Evolutionary conservation across 176 grass and related monocot genomes (phyloP).

Genomic region (Carex parvula): DNA sequence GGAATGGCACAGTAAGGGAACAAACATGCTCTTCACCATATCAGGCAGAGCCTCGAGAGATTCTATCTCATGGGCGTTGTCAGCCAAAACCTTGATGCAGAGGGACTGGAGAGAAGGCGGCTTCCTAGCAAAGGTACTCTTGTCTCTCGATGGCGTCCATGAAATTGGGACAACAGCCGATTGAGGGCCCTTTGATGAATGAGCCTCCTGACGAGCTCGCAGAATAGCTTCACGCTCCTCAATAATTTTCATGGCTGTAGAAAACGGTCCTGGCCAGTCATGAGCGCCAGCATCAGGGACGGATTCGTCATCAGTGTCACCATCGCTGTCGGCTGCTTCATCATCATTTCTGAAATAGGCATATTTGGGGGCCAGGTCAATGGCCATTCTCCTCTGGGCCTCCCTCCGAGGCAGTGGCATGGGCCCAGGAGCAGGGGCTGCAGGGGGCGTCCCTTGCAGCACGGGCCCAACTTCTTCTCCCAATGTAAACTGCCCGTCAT

Average conservation of each 20-base stretch:
- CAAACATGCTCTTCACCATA: conserved; percentile 50
- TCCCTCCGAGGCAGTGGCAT: conserved; percentile 6
- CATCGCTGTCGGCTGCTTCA: conserved; percentile 41
- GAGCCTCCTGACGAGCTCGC: conserved; percentile 47
- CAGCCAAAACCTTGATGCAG: conserved; percentile 48
- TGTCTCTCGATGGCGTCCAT: conserved; percentile 57
- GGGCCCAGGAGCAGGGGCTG: neutral
- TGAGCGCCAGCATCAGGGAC: conserved; percentile 33
- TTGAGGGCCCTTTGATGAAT: conserved; percentile 29
- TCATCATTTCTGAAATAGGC: conserved; percentile 67
- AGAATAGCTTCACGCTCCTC: conserved; percentile 57
- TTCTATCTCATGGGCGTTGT: conserved; percentile 70
- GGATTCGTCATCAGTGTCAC: conserved; percentile 36
- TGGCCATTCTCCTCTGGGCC: conserved; percentile 49
- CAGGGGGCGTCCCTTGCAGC: neutral
- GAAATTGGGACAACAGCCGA: conserved; percentile 31
- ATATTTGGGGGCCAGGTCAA: conserved; percentile 68
- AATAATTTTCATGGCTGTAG: conserved; percentile 70
- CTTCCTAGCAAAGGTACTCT: neutral
- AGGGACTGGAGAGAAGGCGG: conserved; percentile 51
- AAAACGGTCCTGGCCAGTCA: conserved; percentile 88
- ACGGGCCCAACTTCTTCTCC: neutral
- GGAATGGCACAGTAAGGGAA: conserved; percentile 49
- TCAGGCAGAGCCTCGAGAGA: conserved; percentile 77
- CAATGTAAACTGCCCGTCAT: neutral